Conservation (phyloP, 2,329 filamentous ascomycete species). For the Sphaerulina populicola region DNA sequence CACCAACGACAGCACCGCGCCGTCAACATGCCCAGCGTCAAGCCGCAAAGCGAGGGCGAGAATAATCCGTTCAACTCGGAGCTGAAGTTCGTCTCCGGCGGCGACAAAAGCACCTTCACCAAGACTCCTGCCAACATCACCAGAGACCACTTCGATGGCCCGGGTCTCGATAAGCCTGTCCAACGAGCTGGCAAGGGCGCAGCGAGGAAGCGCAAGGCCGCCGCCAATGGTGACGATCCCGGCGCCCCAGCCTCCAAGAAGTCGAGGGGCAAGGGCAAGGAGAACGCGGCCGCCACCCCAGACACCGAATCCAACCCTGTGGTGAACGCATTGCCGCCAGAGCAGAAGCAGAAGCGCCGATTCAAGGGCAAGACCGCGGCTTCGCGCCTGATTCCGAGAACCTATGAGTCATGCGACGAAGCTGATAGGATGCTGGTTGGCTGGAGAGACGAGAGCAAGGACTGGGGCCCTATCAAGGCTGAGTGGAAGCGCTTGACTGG, state of each 20-base stretch:
- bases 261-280: neutral
- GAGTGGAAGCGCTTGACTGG: conserved; percentile 30
- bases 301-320: neutral
- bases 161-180: conserved; percentile 1
- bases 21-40: conserved; percentile 1
- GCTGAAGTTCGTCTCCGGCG: conserved; percentile 16
- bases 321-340: neutral
- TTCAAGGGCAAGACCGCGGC: conserved; percentile 9
- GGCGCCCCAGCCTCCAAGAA: neutral
- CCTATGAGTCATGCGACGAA: conserved; percentile 25
- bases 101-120: conserved; percentile 14
- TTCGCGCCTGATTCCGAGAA: conserved; percentile 17
- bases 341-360: conserved; percentile 9
- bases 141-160: conserved; percentile 11
- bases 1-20: neutral
- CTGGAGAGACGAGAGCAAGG: conserved; percentile 23
- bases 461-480: conserved; percentile 26
- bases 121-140: conserved; percentile 20
- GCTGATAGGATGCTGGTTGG: conserved; percentile 27
- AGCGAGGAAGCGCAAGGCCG: conserved; percentile 14
- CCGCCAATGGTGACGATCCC: neutral
- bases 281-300: neutral
- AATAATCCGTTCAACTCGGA: conserved; percentile 5
- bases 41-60: neutral
- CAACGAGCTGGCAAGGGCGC: neutral